Base-by-base conservation (phyloP, 2,329 filamentous ascomycete species). In the Clonostachys rosea region DNA sequence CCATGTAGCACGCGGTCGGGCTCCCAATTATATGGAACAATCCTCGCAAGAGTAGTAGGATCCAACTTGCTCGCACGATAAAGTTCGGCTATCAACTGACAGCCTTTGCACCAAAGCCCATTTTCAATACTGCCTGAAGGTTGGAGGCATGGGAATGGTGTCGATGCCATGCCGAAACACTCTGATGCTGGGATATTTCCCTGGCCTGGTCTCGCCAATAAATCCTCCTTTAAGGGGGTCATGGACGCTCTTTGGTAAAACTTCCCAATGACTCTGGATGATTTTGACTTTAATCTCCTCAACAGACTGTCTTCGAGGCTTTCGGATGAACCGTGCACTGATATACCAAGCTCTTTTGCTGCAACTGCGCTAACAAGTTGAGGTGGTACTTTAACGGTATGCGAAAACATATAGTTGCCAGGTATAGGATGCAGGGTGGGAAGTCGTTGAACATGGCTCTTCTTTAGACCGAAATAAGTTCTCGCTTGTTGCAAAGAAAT, bases 61-160 rank as follows among this genome's bases (percentile, higher is more conserved):
- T 44, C 34, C 34, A 44, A 17, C 43, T 24, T 13, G 6, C 17
- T 18, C 12, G 33, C 11, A 11, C 14, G 2, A 13, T 44, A 34
- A 33, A 44, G 46, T 30, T 42, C 14, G 16, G 8, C 11, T 7
- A 36, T 37, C 5, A 17, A 8, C 14, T 49, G 34, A 34, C 49
- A 50, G 33, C 49, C 46, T 30, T 42, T 40, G 34, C 49, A 50
- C 49, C 46, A 48, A 5, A 48, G 34, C 6, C 46, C 49, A 34
- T 34, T 12, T 6, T 48, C 44, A 6, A 40, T 14, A 20, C 6
- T 16, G 24, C 30, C 44, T n/a, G 33, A 16, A 11, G 8, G 4
- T 13, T 44, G 18, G 11, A 48, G 36, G 4, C 30, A 50, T 34
- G 49, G 40, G n/a, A 50, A 46, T 5, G 36, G 43, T 6, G 46